Conservation (phyloP, 2,329 filamentous ascomycete genomes). For the Nigrospora osmanthi region DNA sequence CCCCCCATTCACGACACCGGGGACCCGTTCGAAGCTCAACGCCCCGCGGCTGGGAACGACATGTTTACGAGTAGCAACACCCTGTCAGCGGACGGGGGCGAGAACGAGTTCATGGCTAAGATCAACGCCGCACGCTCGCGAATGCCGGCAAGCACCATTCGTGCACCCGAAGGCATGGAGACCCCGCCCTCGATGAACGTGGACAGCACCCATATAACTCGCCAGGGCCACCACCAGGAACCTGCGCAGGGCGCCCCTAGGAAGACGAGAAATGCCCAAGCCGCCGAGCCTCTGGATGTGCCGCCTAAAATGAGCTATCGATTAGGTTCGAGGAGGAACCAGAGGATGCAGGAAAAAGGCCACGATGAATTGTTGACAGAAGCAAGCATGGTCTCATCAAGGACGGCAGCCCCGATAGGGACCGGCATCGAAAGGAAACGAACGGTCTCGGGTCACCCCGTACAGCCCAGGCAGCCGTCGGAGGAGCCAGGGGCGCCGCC, state of each 20-base stretch:
- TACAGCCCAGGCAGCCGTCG: slow-evolving; percentile 41
- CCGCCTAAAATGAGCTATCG: slow-evolving; percentile 59
- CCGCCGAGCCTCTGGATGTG: slow-evolving; percentile 45
- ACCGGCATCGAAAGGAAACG: slow-evolving; percentile 67
- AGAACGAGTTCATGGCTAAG: slow-evolving; percentile 49
- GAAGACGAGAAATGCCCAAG: slow-evolving; percentile 46
- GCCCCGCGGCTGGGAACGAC: slow-evolving; percentile 30
- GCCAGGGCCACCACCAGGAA: slow-evolving; percentile 27
- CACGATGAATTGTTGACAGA: slow-evolving; percentile 36
- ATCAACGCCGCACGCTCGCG: slow-evolving; percentile 44
- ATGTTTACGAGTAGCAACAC: slow-evolving; percentile 29
- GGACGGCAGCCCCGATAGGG: slow-evolving; percentile 28
- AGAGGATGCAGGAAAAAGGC: slow-evolving; percentile 21
- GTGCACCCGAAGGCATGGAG: slow-evolving; percentile 50
- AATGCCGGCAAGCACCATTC: slow-evolving; percentile 28
- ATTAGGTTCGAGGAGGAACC: slow-evolving; percentile 34
- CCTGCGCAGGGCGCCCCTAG: slow-evolving; percentile 44
- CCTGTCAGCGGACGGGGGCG: slow-evolving; percentile 31
- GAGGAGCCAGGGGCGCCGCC: slow-evolving; percentile 58
- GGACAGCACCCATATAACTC: slow-evolving; percentile 26
- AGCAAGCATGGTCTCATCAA: slow-evolving; percentile 24
- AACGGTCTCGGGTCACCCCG: slow-evolving; percentile 80
- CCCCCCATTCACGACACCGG: slow-evolving; percentile 24
- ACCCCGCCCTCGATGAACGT: slow-evolving; percentile 47
- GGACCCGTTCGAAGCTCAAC: slow-evolving; percentile 46